These are phyloP conservation scores for Picochlorum sp. DNA, from an alignment of 139 green algal genomes.

Conservation along the genomic window DNA sequence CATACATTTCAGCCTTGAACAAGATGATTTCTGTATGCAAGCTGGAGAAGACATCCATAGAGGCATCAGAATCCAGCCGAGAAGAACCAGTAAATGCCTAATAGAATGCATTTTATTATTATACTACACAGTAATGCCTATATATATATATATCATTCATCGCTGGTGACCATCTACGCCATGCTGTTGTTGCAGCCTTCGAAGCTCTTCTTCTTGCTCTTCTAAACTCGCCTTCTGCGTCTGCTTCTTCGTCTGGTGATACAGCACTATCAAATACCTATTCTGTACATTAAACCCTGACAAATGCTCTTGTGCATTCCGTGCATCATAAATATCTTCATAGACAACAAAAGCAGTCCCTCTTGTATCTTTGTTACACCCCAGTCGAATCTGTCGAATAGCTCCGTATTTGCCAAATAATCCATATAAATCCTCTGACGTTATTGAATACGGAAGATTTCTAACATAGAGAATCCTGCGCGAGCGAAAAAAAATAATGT, in stretches of 20 bases:
- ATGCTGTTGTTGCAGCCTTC: slow-evolving; percentile 78
- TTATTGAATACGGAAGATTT: slow-evolving; percentile 98
- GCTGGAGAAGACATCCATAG: neutral
- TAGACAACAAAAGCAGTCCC: slow-evolving; percentile 97
- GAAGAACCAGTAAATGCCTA: neutral
- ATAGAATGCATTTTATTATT: neutral
- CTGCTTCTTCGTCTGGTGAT: slow-evolving; percentile 73
- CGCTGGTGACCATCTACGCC: slow-evolving; percentile 85
- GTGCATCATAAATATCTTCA: slow-evolving; percentile 99
- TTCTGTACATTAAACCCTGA: slow-evolving; percentile 95
- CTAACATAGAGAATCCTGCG: slow-evolving; percentile 70
- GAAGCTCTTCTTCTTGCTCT: slow-evolving; percentile 84
- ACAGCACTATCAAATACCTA: slow-evolving; percentile 86
- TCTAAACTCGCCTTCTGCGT: slow-evolving; percentile 75
- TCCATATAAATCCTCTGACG: slow-evolving; percentile 84
- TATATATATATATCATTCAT: too few species aligned
- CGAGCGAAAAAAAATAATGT: neutral
- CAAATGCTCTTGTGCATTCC: slow-evolving; percentile 83
- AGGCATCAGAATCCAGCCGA: neutral
- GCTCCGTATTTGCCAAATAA: slow-evolving; percentile 97
- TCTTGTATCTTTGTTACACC: slow-evolving; percentile 82
- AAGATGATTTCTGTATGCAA: slow-evolving; percentile 77
- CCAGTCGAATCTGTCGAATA: slow-evolving; percentile 84
- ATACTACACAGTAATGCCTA: too few species aligned
- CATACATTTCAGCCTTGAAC: slow-evolving; percentile 92